These are phyloP conservation scores for Nepenthes gracilis DNA, from an alignment of 148 eudicot genomes.

Conservation along the genomic window DNA sequence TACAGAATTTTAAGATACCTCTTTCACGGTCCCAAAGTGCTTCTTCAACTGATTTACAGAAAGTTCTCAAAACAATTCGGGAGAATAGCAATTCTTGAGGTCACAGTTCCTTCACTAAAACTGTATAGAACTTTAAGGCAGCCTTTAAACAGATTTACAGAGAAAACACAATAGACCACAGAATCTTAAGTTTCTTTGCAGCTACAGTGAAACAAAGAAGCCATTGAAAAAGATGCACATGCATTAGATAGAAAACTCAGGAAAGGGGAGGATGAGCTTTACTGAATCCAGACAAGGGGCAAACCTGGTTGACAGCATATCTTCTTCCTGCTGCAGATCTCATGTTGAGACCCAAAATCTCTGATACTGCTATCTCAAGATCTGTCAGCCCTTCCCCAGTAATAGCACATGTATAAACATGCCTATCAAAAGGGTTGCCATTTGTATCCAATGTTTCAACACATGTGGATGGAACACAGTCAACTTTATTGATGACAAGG, in stretches of 20 bases:
- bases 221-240: not conserved
- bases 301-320: constrained; percentile 90
- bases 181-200: not conserved
- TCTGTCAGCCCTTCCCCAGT: constrained; percentile 72
- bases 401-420: constrained; percentile 73
- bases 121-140: too few relatives aligned
- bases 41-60: too few relatives aligned
- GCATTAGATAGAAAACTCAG: not conserved
- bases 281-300: not conserved
- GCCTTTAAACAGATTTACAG: too few relatives aligned
- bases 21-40: too few relatives aligned
- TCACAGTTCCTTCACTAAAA: too few relatives aligned
- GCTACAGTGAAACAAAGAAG: not conserved
- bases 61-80: too few relatives aligned
- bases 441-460: constrained; percentile 26
- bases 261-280: not conserved
- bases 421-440: constrained; percentile 30
- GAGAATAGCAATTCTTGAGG: too few relatives aligned
- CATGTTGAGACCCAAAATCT: constrained; percentile 61
- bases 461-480: constrained; percentile 37
- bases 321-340: constrained; percentile 63
- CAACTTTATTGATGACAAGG: constrained; percentile 88
- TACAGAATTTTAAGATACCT: too few relatives aligned
- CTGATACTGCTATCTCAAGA: constrained; percentile 61
- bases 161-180: too few relatives aligned